Conservation (phyloP, 1,284 basidiomycete genomes). For the Stygiomarasmius scandens region DNA sequence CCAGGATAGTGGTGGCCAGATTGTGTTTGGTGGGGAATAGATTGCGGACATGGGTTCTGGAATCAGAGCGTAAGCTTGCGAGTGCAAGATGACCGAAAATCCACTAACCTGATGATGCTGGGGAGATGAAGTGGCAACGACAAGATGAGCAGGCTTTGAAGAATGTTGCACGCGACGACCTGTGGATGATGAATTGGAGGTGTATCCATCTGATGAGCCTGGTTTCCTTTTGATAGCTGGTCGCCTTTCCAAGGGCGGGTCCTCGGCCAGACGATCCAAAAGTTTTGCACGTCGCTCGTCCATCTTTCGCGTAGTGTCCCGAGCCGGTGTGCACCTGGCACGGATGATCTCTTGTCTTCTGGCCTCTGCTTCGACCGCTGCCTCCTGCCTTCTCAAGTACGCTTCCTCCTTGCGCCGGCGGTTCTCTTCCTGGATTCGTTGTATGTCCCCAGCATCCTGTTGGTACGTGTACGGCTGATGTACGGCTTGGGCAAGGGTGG, state of each 20-base stretch:
- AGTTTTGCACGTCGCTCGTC: not conserved
- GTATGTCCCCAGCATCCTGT: not conserved
- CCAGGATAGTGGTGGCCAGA: no score
- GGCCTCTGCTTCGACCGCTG: not conserved
- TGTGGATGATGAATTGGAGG: not conserved
- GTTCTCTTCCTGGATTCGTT: not conserved
- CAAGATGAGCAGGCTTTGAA: not conserved
- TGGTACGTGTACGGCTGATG: not conserved
- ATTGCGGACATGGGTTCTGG: no score
- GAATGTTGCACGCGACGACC: not conserved
- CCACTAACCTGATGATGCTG: not conserved
- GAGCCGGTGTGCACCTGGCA: not conserved
- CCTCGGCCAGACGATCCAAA: not conserved
- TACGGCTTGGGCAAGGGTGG: not conserved
- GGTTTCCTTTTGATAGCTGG: not conserved
- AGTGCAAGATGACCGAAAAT: no score
- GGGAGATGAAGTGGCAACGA: not conserved
- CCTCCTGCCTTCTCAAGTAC: not conserved
- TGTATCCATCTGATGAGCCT: not conserved
- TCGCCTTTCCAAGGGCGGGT: not conserved
- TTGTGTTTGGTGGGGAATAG: no score
- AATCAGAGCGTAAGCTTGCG: no score
- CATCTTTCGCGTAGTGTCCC: not conserved
- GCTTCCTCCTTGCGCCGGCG: not conserved
- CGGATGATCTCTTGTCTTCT: not conserved